Base-by-base conservation (phyloP, 345 rosid species). In the Psidium guajava region DNA sequence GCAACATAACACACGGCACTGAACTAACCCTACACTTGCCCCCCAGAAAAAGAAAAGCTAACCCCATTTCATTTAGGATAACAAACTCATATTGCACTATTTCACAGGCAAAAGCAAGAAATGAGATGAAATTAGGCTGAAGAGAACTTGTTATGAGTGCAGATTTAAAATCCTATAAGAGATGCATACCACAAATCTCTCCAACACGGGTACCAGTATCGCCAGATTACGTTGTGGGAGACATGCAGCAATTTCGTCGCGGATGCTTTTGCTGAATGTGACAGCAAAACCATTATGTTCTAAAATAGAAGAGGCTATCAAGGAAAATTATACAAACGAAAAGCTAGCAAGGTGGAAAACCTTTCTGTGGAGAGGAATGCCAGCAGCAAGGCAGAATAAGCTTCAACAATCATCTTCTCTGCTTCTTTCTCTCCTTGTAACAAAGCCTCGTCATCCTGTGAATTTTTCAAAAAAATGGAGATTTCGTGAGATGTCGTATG, bases 281-380 rank as follows among this genome's bases (percentile, higher is more conserved):
- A 84, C 52, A 89, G 85, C 83, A 47, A 86, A 81, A 84, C 27
- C 81, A 54, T 51, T 75, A 50, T 86, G 28, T 64, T 85, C 57
- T 82, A 77, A 83, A 64, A 77, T 55, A 54, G 15, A 25, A 28
- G 61, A 32, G 44, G 50, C n/a, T 25, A 82, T 32, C 32, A 42
- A 80, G 42, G 44, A 50, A 81, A 27, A 32, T 27, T 61, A 81
- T 58, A 54, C 11, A n/a, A 3, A 47, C 36, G 84, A 69, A 54
- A 54, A 51, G 55, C 52, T 44, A 81, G 7, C 64, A 54, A 49
- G 42, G 85, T 81, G 22, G 27, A 84, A 20, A 87, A 98, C 99
- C 99, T 95, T 90, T 96, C 98, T 27, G 97, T 98, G 74, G 99
- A 96, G 88, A 98, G 98, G 90, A 98, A 98, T 50, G 99, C 99